Base-by-base conservation (phyloP, 2,329 filamentous ascomycete species). In the Seiridium unicorne region DNA sequence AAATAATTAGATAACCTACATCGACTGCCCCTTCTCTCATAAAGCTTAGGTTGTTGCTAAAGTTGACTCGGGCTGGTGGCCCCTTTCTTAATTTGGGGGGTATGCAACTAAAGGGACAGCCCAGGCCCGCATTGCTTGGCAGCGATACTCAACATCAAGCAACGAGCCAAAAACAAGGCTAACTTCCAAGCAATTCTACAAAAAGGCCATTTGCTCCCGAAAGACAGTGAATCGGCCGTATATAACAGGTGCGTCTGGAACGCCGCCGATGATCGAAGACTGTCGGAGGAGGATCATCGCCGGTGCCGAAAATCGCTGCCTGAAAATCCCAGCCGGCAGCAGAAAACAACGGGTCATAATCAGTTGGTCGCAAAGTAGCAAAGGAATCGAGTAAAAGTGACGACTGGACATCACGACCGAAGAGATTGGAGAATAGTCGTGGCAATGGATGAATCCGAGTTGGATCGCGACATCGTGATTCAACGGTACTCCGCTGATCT, bases 391-490 rank as follows among this genome's bases (percentile, higher is more conserved):
- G 18, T 26, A 26, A 26, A 26, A 26, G 18, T 26, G 18, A 26
- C 18, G 18, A 26, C 18, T 26, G 18, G 18, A 26, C 18, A 26
- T 26, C 18, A 26, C 18, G 18, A 5, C 47, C 7, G 5, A 42
- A 42, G 38, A 42, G 13, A 13, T 1, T 35, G 49, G 31, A 36
- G 11, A 13, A 18, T 5, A 38, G n/a, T 13, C 36, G 4, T n/a
- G 32, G 9, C 32, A 51, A 89, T 89, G 86, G 87, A 90, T 64
- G 84, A 79, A 18, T 72, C 80, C 40, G 86, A 88, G 48, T 78
- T 82, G 36, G 87, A 89, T 55, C 72, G 79, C 59, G 87, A 89
- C 66, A 76, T 88, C 59, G 83, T 86, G 71, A 80, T 89, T 59
- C 85, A 88, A 64, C 85, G 83, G 66, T 76, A 82, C 59, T 87